A percentile compares a stretch with the other conserved stretches of the same genome.
Conservation (phyloP, 805 yeast species). For the Hermanozyma aechmeae region DNA sequence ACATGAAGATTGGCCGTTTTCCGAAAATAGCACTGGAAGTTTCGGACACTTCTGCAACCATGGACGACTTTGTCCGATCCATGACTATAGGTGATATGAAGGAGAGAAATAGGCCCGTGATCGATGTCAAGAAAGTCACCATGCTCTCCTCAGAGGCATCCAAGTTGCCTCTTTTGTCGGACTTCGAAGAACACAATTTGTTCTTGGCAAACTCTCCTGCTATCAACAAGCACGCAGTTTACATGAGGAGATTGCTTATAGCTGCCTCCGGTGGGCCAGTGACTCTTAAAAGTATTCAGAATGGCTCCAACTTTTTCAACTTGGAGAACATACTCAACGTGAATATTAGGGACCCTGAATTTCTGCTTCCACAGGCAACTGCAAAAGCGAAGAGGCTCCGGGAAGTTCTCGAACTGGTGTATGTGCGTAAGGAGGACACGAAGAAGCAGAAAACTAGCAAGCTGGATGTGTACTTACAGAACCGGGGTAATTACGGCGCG, state of each 20-base stretch:
- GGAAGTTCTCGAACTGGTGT: conserved; percentile 13
- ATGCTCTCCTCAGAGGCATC: conserved; percentile 9
- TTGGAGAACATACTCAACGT: conserved; percentile 16
- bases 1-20: conserved; percentile 54
- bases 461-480: conserved; percentile 1
- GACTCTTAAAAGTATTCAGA: conserved; percentile 14
- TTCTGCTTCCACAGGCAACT: conserved; percentile 12
- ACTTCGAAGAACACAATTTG: conserved; percentile 5
- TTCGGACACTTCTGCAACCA: too few relatives aligned
- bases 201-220: conserved; percentile 24
- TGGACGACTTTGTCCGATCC: too few relatives aligned
- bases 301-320: conserved; percentile 23
- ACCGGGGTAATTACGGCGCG: conserved; percentile 14
- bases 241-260: conserved; percentile 5
- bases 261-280: conserved; percentile 2
- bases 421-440: conserved; percentile 12
- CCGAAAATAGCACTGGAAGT: conserved; percentile 11
- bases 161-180: conserved; percentile 8
- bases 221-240: conserved; percentile 14
- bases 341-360: conserved; percentile 6
- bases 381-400: conserved; percentile 12
- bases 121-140: conserved; percentile 10
- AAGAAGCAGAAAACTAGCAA: conserved; percentile 7
- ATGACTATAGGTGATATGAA: too few relatives aligned
- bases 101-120: too few relatives aligned